A percentile compares a stretch with the other conserved stretches of the same genome.
Conservation (phyloP, 192 early-diverging fungal species). For the Dispira simplex region DNA sequence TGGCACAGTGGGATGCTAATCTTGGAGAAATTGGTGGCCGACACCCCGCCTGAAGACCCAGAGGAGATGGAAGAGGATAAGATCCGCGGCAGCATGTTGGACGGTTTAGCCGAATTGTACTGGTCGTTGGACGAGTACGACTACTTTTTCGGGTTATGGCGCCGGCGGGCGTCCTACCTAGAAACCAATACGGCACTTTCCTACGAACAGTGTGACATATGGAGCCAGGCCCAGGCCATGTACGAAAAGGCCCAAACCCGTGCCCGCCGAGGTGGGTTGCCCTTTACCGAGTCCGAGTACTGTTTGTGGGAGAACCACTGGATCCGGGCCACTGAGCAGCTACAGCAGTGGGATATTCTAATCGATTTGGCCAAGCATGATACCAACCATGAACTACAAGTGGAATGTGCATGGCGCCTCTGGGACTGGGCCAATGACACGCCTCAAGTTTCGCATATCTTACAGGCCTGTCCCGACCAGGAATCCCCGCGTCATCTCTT, state of each 20-base stretch:
- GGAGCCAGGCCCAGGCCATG: constrained; percentile 76
- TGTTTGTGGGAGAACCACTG: constrained; percentile 96
- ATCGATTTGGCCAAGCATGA: constrained; percentile 86
- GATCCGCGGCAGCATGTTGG: constrained; percentile 73
- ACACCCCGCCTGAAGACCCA: constrained; percentile 23
- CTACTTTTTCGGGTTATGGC: constrained; percentile 87
- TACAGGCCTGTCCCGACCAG: constrained; percentile 50
- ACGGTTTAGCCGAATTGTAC: constrained; percentile 82
- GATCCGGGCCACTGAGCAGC: constrained; percentile 72
- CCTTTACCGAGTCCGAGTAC: constrained; percentile 93
- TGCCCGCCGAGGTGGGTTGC: constrained; percentile 65
- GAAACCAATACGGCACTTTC: constrained; percentile 96
- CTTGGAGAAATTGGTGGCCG: constrained; percentile 34
- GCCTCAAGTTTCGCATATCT: constrained; percentile 32
- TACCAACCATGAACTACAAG: constrained; percentile 62
- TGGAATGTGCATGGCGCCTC: constrained; percentile 90
- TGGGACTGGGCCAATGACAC: constrained; percentile 83
- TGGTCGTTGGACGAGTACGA: constrained; percentile 71
- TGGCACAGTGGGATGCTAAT: constrained; percentile 81
- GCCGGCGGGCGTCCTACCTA: constrained; percentile 66
- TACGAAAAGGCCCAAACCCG: constrained; percentile 92
- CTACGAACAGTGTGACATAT: constrained; percentile 87
- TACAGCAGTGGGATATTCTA: constrained; percentile 98
- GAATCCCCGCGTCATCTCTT: constrained; percentile 65
- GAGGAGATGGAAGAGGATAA: constrained; percentile 63